Evolutionary conservation across 2,329 filamentous ascomycete species (phyloP).

Genomic region (Aspergillus novoparasiticus): DNA sequence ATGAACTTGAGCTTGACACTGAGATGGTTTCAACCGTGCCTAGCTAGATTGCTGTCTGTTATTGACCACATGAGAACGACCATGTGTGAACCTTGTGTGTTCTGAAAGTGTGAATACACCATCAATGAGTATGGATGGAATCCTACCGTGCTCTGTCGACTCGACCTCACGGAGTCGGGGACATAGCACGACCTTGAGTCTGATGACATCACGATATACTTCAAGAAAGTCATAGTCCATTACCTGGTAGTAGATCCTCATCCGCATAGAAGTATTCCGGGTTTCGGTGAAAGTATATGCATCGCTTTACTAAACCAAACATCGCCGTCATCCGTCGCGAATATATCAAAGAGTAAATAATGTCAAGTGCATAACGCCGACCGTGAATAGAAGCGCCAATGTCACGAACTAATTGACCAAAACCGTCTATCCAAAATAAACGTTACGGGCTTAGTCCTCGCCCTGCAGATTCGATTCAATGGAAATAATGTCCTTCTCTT

Average conservation of each 20-base stretch:
- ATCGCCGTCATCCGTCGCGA: background rate
- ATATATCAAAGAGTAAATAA: background rate
- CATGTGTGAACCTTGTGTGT: background rate
- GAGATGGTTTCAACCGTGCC: background rate
- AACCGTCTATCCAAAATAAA: constrained; percentile 5
- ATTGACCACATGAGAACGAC: background rate
- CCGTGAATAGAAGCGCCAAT: constrained; percentile 1
- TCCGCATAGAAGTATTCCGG: background rate
- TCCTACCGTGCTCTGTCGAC: background rate
- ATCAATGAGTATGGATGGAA: background rate
- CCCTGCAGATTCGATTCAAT: constrained; percentile 67
- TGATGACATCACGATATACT: background rate
- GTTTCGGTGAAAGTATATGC: background rate
- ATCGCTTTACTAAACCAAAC: background rate
- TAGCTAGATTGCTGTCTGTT: background rate
- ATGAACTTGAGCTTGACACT: background rate
- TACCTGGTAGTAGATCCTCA: background rate
- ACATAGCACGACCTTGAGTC: background rate
- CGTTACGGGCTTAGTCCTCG: constrained; percentile 25
- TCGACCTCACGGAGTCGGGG: background rate
- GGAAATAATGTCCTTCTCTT: constrained; percentile 77
- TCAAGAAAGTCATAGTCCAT: background rate
- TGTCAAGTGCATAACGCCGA: background rate
- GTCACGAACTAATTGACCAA: background rate
- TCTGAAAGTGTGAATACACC: background rate